phyloP scores from a whole-genome alignment of 1,284 basidiomycete species.

The Sporisorium exsertum region DNA sequence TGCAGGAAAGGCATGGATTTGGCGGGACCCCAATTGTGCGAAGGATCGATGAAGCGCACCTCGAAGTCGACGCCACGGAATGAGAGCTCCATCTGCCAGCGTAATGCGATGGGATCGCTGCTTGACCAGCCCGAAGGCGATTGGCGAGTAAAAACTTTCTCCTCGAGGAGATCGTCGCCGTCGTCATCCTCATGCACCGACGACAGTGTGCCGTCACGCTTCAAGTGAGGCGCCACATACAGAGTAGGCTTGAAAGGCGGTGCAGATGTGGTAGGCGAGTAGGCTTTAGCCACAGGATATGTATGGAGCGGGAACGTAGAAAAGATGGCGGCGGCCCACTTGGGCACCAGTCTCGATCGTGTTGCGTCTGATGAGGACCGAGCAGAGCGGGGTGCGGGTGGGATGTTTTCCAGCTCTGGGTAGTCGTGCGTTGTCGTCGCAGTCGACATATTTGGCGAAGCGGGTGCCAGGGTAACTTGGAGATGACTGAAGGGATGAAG shows the following conservation, averaged over 20 bases:
- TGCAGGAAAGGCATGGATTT: slow-evolving; percentile 56
- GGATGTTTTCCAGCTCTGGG: slow-evolving; percentile 54
- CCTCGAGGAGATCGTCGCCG: background rate
- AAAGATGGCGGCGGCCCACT: slow-evolving; percentile 43
- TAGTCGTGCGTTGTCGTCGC: slow-evolving; percentile 20
- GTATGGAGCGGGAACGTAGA: slow-evolving; percentile 43
- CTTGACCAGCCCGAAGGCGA: slow-evolving; percentile 51
- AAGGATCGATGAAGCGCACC: slow-evolving; percentile 45
- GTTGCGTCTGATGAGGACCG: slow-evolving; percentile 18
- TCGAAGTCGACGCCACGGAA: slow-evolving; percentile 51
- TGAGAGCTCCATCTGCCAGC: slow-evolving; percentile 63
- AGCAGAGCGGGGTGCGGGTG: slow-evolving; percentile 39
- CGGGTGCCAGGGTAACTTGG: background rate
- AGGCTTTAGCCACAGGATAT: slow-evolving; percentile 38
- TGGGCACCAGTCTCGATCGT: slow-evolving; percentile 28
- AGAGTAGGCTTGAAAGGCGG: slow-evolving; percentile 39
- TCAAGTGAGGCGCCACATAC: slow-evolving; percentile 50
- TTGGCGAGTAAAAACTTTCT: background rate
- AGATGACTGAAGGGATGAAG: background rate
- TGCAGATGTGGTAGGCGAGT: slow-evolving; percentile 18
- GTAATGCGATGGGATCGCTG: slow-evolving; percentile 57
- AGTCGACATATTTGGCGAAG: background rate
- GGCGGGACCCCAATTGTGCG: slow-evolving; percentile 56
- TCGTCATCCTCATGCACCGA: slow-evolving; percentile 16
- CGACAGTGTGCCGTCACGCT: slow-evolving; percentile 35